Percentiles rank a stretch among this genome's conserved stretches.
These are phyloP conservation scores for Cercis canadensis DNA, from an alignment of 306 rosid genomes.

Conservation along the genomic window DNA sequence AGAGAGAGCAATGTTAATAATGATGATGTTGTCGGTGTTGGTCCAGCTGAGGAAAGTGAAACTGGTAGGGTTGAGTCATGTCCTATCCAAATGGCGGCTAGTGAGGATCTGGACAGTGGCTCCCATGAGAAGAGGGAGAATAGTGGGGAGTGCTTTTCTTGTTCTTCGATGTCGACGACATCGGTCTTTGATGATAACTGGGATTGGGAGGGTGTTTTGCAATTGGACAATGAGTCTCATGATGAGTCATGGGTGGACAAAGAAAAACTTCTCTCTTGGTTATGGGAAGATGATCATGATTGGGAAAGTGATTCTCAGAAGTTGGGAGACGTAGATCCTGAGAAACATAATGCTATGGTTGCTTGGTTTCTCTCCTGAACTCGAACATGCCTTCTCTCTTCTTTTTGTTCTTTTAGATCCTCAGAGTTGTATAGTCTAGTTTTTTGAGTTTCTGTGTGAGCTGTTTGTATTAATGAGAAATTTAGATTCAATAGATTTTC, in stretches of 20 bases:
- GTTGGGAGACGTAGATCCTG: slow-evolving; percentile 35
- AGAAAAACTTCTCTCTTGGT: slow-evolving; percentile 41
- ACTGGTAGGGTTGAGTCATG: not conserved
- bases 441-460: no score
- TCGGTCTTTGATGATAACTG: slow-evolving; percentile 32
- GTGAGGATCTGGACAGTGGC: slow-evolving; percentile 27
- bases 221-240: slow-evolving; percentile 8
- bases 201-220: slow-evolving; percentile 53
- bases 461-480: no score
- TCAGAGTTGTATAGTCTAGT: no score
- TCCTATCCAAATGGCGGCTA: not conserved
- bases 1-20: slow-evolving; percentile 20
- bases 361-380: slow-evolving; percentile 68
- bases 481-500: no score
- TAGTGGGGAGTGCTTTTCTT: slow-evolving; percentile 38
- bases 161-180: slow-evolving; percentile 18
- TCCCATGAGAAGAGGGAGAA: slow-evolving; percentile 2
- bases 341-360: slow-evolving; percentile 48
- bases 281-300: slow-evolving; percentile 48
- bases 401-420: no score
- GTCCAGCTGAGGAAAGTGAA: slow-evolving; percentile 7
- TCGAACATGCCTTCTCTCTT: no score
- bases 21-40: not conserved
- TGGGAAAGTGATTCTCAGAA: slow-evolving; percentile 34
- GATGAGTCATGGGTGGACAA: slow-evolving; percentile 27